Conservation (phyloP, 164 flowering plant genomes). For the Macadamia integrifolia region DNA sequence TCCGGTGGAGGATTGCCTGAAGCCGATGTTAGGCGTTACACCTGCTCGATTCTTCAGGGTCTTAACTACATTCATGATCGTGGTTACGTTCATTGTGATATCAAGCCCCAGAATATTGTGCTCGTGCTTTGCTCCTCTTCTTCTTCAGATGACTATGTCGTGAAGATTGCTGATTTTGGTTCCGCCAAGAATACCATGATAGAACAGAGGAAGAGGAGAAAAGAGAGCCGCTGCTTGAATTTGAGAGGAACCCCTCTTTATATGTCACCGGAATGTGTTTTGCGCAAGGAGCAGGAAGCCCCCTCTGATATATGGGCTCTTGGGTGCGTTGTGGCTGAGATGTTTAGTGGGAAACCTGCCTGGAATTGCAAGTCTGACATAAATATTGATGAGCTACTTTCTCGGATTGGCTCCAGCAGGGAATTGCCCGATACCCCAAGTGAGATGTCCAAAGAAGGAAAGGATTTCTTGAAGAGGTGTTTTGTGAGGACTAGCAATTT, state of each 20-base stretch:
- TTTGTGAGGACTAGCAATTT: background rate
- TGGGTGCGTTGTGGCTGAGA: background rate
- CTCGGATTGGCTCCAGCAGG: background rate
- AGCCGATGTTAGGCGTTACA: background rate
- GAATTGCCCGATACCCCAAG: background rate
- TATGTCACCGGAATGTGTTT: background rate
- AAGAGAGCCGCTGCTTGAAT: background rate
- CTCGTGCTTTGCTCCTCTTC: background rate
- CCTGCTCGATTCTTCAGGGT: background rate
- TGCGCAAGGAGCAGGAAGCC: background rate
- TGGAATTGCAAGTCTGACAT: background rate
- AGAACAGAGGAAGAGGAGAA: background rate
- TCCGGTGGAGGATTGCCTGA: background rate
- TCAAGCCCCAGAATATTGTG: background rate
- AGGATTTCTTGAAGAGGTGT: background rate
- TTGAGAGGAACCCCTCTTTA: background rate
- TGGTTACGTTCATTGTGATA: background rate
- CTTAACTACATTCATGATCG: background rate
- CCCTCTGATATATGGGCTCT: constrained; percentile 1
- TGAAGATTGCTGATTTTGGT: background rate
- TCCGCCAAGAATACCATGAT: background rate
- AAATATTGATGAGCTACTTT: background rate
- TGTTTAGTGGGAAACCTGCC: background rate
- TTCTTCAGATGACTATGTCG: background rate
- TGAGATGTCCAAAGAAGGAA: background rate